A percentile compares a stretch with the other conserved stretches of the same genome.
Conservation (phyloP, 257 asterid species). For the Ajuga chamaepitys region DNA sequence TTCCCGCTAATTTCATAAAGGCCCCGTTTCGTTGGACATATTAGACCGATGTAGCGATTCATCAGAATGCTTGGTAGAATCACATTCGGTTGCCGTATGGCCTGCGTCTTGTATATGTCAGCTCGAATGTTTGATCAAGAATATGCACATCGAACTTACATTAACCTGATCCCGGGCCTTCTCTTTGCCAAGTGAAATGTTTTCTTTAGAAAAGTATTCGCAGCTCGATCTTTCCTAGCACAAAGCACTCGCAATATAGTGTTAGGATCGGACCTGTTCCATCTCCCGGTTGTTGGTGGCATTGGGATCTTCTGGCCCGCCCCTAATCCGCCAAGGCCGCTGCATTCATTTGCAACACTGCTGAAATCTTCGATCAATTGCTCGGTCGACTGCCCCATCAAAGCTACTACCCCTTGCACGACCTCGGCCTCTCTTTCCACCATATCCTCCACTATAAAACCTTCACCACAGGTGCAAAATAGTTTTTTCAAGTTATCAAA, state of each 20-base stretch:
- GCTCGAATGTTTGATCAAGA: too few species aligned
- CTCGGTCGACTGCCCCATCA: slow-evolving; percentile 67
- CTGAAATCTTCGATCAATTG: slow-evolving; percentile 65
- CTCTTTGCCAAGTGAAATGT: slow-evolving; percentile 71
- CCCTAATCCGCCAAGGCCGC: slow-evolving; percentile 39
- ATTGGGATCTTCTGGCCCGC: slow-evolving; percentile 51
- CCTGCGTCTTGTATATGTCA: too few species aligned
- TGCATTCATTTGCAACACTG: slow-evolving; percentile 43
- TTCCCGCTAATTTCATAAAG: background rate
- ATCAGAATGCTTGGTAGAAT: too few species aligned
- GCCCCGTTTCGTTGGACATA: too few species aligned
- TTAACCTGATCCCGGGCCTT: slow-evolving; percentile 29
- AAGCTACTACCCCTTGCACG: slow-evolving; percentile 63
- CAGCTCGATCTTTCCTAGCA: slow-evolving; percentile 57
- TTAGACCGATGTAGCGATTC: too few species aligned
- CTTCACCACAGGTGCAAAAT: slow-evolving; percentile 74
- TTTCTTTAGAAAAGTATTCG: slow-evolving; percentile 59
- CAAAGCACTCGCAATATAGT: slow-evolving; percentile 76
- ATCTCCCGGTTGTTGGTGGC: slow-evolving; percentile 81
- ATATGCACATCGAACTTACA: background rate
- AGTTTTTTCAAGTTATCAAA: slow-evolving; percentile 42
- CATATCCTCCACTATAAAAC: slow-evolving; percentile 54
- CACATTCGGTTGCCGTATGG: too few species aligned
- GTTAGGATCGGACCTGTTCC: slow-evolving; percentile 75
- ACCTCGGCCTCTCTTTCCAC: slow-evolving; percentile 64